A percentile compares a stretch with the other conserved stretches of the same genome.
Conservation (phyloP, 225 moss, liverwort and hornwort species). For the Ulota crispa region DNA sequence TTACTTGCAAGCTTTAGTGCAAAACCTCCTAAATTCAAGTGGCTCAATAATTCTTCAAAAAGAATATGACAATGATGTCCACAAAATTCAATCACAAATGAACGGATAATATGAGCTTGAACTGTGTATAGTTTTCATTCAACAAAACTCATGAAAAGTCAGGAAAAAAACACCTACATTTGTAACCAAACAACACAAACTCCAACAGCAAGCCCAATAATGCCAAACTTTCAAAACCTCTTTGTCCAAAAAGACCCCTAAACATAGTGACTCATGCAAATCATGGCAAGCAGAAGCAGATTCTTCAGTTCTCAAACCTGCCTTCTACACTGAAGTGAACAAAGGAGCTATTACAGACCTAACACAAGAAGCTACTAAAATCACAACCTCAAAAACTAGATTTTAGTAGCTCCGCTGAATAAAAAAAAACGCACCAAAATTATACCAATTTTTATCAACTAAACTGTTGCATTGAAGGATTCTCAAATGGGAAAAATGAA, state of each 20-base stretch:
- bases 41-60: too few relatives aligned
- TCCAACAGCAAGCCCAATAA: neutral
- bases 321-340: neutral
- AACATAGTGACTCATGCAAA: neutral
- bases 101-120: too few relatives aligned
- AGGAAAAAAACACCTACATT: neutral
- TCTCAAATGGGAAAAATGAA: neutral
- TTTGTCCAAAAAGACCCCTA: neutral
- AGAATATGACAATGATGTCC: too few relatives aligned
- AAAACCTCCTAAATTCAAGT: too few relatives aligned
- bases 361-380: neutral
- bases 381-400: neutral
- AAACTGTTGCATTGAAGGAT: neutral
- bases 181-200: neutral
- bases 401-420: neutral
- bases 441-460: neutral
- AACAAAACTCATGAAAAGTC: neutral
- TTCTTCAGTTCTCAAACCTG: neutral
- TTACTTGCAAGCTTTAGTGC: too few relatives aligned
- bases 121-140: neutral
- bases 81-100: too few relatives aligned
- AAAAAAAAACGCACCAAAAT: neutral
- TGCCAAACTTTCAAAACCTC: neutral
- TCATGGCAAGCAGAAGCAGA: neutral
- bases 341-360: neutral